Evolutionary conservation across 495 filamentous ascomycete species (phyloP).

Genomic region (Xeromyces bisporus): DNA sequence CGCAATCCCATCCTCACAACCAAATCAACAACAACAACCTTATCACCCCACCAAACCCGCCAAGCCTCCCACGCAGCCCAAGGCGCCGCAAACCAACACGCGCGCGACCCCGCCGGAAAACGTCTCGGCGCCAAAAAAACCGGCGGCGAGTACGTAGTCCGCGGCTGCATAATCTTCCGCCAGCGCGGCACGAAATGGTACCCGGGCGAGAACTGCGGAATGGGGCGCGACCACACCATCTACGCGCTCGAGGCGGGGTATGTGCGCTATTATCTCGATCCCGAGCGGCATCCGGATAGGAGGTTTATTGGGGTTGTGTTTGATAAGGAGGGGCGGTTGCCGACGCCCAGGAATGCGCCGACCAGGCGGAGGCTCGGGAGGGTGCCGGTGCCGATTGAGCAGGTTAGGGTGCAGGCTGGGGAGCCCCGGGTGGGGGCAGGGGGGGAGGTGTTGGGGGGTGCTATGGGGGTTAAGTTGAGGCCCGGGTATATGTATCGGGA

Average conservation of each 20-base stretch:
- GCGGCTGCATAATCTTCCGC: conserved; percentile 94
- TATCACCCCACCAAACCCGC: conserved; percentile 30
- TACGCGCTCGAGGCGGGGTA: conserved; percentile 70
- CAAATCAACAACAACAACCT: conserved; percentile 14
- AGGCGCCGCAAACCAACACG: conserved; percentile 65
- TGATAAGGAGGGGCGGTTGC: conserved; percentile 51
- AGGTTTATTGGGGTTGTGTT: conserved; percentile 88
- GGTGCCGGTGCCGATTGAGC: conserved; percentile 27
- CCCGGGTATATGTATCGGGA: conserved; percentile 68
- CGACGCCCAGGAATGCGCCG: conserved; percentile 49
- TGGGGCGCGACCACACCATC: conserved; percentile 97
- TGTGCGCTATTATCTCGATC: conserved; percentile 91
- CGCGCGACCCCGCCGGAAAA: conserved; percentile 78
- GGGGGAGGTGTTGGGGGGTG: neutral
- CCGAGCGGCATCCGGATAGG: conserved; percentile 55
- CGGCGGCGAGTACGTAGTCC: conserved; percentile 76
- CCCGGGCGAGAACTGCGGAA: conserved; percentile 79
- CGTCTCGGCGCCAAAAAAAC: conserved; percentile 88
- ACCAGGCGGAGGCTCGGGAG: conserved; percentile 53
- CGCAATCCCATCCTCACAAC: conserved; percentile 18
- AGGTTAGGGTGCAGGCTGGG: conserved; percentile 14
- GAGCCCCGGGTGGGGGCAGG: conserved; percentile 1
- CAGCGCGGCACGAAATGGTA: conserved; percentile 92
- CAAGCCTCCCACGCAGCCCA: conserved; percentile 75
- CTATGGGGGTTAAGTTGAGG: conserved; percentile 34